These are phyloP conservation scores for Suhomyces atakaporum DNA, from an alignment of 1,139 yeast species.

Conservation along the genomic window DNA sequence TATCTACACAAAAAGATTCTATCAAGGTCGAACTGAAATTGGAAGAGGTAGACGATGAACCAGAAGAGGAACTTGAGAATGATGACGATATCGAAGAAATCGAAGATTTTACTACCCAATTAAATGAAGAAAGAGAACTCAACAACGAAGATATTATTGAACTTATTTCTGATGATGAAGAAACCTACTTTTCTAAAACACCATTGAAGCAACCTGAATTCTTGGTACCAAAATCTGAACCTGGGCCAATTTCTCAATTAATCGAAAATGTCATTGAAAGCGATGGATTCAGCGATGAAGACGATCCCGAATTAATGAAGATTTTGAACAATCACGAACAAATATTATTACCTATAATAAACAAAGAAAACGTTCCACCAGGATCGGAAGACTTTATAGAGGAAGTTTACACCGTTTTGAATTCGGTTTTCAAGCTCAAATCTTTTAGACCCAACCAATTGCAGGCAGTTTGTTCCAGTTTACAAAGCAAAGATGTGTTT, in stretches of 20 bases:
- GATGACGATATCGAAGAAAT: constrained; percentile 32
- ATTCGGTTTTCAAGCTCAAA: constrained; percentile 59
- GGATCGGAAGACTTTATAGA: constrained; percentile 41
- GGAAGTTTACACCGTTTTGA: constrained; percentile 64
- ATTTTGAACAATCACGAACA: constrained; percentile 22
- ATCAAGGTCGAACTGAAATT: constrained; percentile 1
- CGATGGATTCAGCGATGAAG: constrained; percentile 40
- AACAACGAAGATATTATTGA: constrained; percentile 31
- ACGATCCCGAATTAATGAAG: constrained; percentile 37
- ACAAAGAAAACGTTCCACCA: constrained; percentile 24
- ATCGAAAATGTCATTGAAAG: constrained; percentile 20
- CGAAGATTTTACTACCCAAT: constrained; percentile 41
- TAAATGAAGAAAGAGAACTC: constrained; percentile 46
- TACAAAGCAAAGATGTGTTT: constrained; percentile 83
- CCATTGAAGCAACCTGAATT: constrained; percentile 1
- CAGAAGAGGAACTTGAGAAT: constrained; percentile 15
- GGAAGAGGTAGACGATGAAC: constrained; percentile 14
- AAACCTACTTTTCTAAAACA: constrained; percentile 13
- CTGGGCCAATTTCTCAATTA: constrained; percentile 8
- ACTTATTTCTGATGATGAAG: constrained; percentile 36
- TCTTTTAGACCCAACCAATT: constrained; percentile 82
- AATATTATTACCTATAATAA: constrained; percentile 8
- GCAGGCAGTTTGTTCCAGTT: constrained; percentile 82
- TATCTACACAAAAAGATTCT: constrained; percentile 10
- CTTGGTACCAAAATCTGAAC: constrained; percentile 1